Percentiles rank a stretch among this genome's conserved stretches.
These are phyloP conservation scores for Cephaloascus fragrans DNA, from an alignment of 805 yeast genomes.

Conservation along the genomic window DNA sequence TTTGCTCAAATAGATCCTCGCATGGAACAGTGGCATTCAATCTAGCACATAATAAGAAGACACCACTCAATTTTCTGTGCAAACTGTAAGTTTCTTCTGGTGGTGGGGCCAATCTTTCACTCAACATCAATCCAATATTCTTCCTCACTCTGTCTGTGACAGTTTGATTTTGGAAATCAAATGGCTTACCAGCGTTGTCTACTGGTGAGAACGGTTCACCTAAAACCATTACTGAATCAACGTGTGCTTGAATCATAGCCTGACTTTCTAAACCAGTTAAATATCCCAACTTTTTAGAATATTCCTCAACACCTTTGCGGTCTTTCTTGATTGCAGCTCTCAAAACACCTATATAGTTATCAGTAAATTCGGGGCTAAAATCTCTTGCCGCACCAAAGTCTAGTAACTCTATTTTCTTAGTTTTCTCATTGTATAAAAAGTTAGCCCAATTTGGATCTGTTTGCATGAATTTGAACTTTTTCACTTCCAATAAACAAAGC, in stretches of 20 bases:
- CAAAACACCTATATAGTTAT: slow-evolving; percentile 59
- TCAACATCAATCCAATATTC: slow-evolving; percentile 81
- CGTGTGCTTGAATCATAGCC: slow-evolving; percentile 85
- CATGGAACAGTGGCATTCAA: slow-evolving; percentile 79
- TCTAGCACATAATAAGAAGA: slow-evolving; percentile 80
- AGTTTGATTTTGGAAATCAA: slow-evolving; percentile 76
- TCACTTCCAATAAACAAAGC: slow-evolving; percentile 77
- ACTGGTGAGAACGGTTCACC: slow-evolving; percentile 81
- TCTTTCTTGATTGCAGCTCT: slow-evolving; percentile 69
- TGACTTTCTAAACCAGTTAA: slow-evolving; percentile 85
- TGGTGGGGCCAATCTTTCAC: slow-evolving; percentile 90
- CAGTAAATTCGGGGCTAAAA: slow-evolving; percentile 57
- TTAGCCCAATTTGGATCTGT: slow-evolving; percentile 99
- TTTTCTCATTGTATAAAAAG: slow-evolving; percentile 69
- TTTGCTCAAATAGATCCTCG: slow-evolving; percentile 62
- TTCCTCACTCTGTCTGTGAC: slow-evolving; percentile 89
- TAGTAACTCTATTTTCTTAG: slow-evolving; percentile 69
- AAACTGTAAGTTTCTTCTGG: slow-evolving; percentile 98
- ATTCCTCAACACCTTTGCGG: slow-evolving; percentile 48
- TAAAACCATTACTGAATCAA: slow-evolving; percentile 79
- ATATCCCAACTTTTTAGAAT: slow-evolving; percentile 71
- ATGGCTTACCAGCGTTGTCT: slow-evolving; percentile 38
- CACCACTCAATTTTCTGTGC: slow-evolving; percentile 93
- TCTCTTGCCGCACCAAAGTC: slow-evolving; percentile 96
- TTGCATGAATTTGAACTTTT: slow-evolving; percentile 85